Percentiles rank a stretch among this genome's conserved stretches.
Conservation (phyloP, 257 asterid species). For the Ilex asprella region DNA sequence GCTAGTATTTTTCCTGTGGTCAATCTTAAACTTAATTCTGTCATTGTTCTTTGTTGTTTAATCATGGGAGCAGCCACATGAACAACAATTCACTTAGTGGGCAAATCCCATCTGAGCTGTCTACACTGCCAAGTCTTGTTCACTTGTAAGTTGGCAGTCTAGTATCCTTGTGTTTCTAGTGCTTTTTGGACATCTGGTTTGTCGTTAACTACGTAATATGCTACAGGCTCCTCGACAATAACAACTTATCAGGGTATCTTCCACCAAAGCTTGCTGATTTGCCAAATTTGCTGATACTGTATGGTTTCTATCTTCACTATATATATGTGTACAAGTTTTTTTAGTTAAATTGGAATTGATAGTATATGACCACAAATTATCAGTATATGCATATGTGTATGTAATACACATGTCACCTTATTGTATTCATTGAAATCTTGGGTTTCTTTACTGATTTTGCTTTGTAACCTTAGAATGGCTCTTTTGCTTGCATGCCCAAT, state of each 20-base stretch:
- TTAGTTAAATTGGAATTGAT: no score
- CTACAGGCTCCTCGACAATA: constrained; percentile 94
- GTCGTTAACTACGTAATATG: constrained; percentile 9
- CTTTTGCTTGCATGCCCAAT: no score
- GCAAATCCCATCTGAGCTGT: constrained; percentile 70
- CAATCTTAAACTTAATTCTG: background rate
- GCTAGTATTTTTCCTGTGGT: background rate
- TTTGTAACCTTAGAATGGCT: no score
- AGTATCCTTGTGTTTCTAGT: constrained; percentile 1
- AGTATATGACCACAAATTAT: no score
- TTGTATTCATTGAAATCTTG: background rate
- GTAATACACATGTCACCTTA: no score
- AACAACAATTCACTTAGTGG: constrained; percentile 94
- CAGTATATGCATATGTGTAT: no score
- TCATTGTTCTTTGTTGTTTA: constrained; percentile 9
- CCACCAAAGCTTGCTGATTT: constrained; percentile 68
- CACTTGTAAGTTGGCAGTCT: constrained; percentile 68
- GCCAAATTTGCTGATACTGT: constrained; percentile 70
- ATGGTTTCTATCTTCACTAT: constrained; percentile 25
- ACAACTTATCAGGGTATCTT: constrained; percentile 84
- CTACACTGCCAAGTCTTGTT: constrained; percentile 75
- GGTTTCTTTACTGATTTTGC: no score
- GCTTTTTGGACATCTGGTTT: constrained; percentile 7
- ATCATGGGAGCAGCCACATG: constrained; percentile 74
- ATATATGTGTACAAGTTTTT: background rate